phyloP scores from a whole-genome alignment of 2,329 filamentous ascomycete genomes.

The Podosphaera xanthii region DNA sequence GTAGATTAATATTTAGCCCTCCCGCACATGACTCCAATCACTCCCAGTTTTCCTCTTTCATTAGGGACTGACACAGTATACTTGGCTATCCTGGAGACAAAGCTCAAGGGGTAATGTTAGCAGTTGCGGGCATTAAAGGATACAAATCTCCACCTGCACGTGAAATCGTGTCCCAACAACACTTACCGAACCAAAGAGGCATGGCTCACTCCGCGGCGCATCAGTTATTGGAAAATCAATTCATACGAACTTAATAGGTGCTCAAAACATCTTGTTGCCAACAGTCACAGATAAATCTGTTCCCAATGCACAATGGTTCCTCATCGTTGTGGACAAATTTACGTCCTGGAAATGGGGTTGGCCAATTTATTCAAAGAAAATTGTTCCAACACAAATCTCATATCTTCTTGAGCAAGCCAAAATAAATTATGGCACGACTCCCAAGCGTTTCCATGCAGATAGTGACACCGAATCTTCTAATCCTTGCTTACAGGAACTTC shows the following conservation, averaged over 20 bases:
- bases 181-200: background rate
- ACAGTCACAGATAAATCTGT: background rate
- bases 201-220: background rate
- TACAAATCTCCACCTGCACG: too few species aligned
- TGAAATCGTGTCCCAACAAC: background rate
- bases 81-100: background rate
- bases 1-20: background rate
- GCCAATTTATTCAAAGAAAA: background rate
- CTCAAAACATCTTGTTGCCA: background rate
- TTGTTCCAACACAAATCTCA: background rate
- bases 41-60: background rate
- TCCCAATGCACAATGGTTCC: background rate
- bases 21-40: background rate
- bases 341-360: background rate
- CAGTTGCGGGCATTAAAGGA: background rate
- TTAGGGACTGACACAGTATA: background rate
- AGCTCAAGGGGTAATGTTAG: background rate
- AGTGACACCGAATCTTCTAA: background rate
- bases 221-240: background rate
- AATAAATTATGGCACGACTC: background rate
- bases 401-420: background rate
- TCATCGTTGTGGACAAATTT: background rate
- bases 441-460: background rate
- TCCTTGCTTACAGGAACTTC: background rate
- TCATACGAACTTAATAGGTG: background rate